phyloP scores from a whole-genome alignment of 768 basidiomycete species.

The Suillus occidentalis region DNA sequence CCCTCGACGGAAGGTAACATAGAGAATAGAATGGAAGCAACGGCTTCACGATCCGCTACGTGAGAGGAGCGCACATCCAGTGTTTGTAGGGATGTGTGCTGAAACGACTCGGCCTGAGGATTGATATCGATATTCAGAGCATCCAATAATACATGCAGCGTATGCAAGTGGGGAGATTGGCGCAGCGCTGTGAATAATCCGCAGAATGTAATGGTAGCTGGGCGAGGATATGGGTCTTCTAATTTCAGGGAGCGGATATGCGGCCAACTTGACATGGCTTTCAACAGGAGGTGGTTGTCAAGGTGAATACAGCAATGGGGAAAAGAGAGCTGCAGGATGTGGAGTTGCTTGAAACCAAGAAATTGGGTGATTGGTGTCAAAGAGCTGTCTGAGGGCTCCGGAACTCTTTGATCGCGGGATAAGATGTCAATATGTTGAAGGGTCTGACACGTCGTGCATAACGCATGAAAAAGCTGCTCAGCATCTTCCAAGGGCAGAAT shows the following conservation, averaged over 20 bases:
- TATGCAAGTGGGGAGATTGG: neutral
- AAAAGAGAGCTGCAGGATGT: neutral
- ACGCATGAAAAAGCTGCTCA: neutral
- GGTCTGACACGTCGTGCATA: neutral
- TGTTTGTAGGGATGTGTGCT: neutral
- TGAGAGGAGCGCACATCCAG: constrained; percentile 1
- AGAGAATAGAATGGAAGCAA: neutral
- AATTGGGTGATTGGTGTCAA: neutral
- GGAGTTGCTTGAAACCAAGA: neutral
- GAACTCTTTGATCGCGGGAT: neutral
- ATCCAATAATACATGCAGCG: neutral
- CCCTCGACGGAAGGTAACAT: neutral
- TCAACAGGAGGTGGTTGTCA: neutral
- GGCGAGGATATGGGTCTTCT: neutral
- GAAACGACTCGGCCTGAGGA: neutral
- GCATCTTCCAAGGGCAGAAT: neutral
- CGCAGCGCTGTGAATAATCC: neutral
- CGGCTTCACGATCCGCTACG: neutral
- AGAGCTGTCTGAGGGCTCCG: neutral
- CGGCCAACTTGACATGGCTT: neutral
- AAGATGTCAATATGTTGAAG: neutral
- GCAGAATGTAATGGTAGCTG: neutral
- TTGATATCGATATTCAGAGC: neutral
- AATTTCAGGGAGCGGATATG: neutral
- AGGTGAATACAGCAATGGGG: neutral